Base-by-base conservation (phyloP, 805 yeast species). In the Ogataea parapolymorpha region DNA sequence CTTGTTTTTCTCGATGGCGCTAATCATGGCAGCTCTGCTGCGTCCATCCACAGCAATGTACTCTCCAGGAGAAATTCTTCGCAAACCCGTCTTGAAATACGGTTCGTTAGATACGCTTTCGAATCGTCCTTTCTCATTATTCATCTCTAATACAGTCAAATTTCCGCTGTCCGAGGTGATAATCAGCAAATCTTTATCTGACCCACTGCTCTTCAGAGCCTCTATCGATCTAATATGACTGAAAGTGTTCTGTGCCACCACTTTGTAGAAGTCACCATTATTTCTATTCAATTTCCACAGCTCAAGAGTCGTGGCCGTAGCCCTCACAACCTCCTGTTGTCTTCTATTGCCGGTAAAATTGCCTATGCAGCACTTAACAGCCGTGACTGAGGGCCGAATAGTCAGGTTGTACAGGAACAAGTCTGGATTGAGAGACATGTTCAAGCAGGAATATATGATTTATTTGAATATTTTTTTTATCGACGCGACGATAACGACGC, bases 91-190 rank as follows among this genome's bases (percentile, higher is more conserved):
- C 56, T 88, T 85, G 32, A 80, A 74, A 49, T 75, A 79, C 0
- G 95, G 83, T 49, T 82, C 89, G 49, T 79, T 81, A 25, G 68
- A 56, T 1, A 72, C 63, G 15, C 67, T 51, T 22, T 55, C 63
- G 42, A 80, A 78, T 26, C 36, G 40, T 11, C 46, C 49, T 3
- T 37, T 33, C 35, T 53, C 59, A 16, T 55, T 49, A n/a, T 66
- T 54, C 3, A 56, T 57, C 2, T 61, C 54, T 25, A 70, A 61
- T 43, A 74, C 71, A 40, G 77, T 74, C 15, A 89, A 47, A 44
- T 78, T 77, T 0, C 97, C 97, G 2, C 95, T 75, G 55, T 90
- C 97, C 0, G 93, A 79, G 0, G 91, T 75, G 2, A 87, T 56
- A 6, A 82, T 73, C n/a, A 90, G 45, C 20, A 66, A 66, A 48